Conservation (phyloP, 768 basidiomycete genomes). For the Phylloporus scabripes region DNA sequence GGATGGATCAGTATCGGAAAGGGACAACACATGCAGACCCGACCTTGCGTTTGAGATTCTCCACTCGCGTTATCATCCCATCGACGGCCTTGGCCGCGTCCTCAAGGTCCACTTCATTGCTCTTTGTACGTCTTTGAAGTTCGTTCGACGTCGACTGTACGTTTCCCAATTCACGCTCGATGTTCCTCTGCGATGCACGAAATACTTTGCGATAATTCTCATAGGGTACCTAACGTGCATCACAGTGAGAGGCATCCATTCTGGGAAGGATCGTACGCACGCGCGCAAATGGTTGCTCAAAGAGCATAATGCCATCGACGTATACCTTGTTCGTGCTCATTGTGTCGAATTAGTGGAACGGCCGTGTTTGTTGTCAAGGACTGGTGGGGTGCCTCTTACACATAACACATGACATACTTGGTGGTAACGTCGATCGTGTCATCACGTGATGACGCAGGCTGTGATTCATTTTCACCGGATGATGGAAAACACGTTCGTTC, state of each 20-base stretch:
- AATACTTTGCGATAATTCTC: slow-evolving; percentile 90
- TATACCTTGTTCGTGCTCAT: slow-evolving; percentile 50
- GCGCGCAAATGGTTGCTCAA: slow-evolving; percentile 79
- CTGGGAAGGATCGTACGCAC: slow-evolving; percentile 37
- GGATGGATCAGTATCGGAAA: slow-evolving; percentile 10
- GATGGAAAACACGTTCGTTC: slow-evolving; percentile 15
- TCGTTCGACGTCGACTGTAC: slow-evolving; percentile 56
- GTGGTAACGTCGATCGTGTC: slow-evolving; percentile 13
- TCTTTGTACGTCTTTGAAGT: slow-evolving; percentile 43
- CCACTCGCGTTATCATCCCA: slow-evolving; percentile 67
- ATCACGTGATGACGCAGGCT: slow-evolving; percentile 23
- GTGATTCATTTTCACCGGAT: not conserved
- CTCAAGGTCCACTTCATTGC: slow-evolving; percentile 37
- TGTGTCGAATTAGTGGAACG: slow-evolving; percentile 3
- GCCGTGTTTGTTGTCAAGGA: slow-evolving; percentile 10
- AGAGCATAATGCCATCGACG: slow-evolving; percentile 68
- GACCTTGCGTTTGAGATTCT: slow-evolving; percentile 87
- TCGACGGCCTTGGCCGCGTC: slow-evolving; percentile 62
- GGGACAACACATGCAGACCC: slow-evolving; percentile 16
- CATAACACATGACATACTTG: not conserved
- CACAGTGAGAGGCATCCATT: slow-evolving; percentile 8
- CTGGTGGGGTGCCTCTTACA: not conserved
- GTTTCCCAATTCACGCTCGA: slow-evolving; percentile 71
- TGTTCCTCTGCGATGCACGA: slow-evolving; percentile 70
- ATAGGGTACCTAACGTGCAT: slow-evolving; percentile 64